These are phyloP conservation scores for Rhodotorula sp. DNA, from an alignment of 1,284 basidiomycete genomes.

Conservation along the genomic window DNA sequence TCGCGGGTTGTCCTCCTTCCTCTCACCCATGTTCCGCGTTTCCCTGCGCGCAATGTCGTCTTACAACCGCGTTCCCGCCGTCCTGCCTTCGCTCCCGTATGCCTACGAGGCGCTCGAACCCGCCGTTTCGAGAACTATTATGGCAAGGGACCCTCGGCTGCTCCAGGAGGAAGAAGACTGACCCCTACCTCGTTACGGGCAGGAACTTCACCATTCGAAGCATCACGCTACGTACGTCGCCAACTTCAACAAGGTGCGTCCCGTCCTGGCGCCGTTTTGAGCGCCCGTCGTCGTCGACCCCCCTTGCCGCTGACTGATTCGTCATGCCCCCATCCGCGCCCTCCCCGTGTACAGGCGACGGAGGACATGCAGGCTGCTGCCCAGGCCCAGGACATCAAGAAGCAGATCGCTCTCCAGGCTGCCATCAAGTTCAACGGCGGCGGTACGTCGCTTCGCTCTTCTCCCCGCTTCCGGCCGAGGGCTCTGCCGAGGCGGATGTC, in stretches of 20 bases:
- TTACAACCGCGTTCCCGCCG: constrained; percentile 48
- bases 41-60: constrained; percentile 18
- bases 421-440: constrained; percentile 91
- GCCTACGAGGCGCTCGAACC: constrained; percentile 69
- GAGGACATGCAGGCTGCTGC: constrained; percentile 75
- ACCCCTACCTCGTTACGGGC: constrained; percentile 73
- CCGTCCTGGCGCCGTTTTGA: too few species aligned
- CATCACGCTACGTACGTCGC: constrained; percentile 63
- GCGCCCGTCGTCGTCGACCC: constrained; percentile 8
- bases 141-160: not conserved
- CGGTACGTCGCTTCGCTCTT: constrained; percentile 57
- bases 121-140: constrained; percentile 64
- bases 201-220: constrained; percentile 84
- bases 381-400: constrained; percentile 66
- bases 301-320: constrained; percentile 26
- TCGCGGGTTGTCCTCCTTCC: too few species aligned
- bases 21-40: constrained; percentile 12
- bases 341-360: constrained; percentile 58
- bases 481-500: not conserved
- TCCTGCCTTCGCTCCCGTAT: constrained; percentile 86
- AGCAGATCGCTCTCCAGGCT: constrained; percentile 79
- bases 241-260: constrained; percentile 37
- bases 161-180: constrained; percentile 38
- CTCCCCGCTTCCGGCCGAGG: not conserved
- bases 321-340: not conserved